Conservation (phyloP, 2,329 filamentous ascomycete genomes). For the Dactylellina cionopaga region DNA sequence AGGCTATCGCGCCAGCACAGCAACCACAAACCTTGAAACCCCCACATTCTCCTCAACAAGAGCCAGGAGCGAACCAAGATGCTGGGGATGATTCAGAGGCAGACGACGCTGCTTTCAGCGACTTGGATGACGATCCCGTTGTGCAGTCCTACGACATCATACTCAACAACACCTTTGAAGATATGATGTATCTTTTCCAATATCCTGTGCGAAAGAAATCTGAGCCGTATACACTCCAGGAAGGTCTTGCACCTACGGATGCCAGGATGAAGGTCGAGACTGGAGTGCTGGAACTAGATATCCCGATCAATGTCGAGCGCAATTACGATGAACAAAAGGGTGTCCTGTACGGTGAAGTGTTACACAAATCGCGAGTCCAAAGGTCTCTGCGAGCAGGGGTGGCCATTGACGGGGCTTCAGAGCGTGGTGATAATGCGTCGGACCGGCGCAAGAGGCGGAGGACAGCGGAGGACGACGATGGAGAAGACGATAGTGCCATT, state of each 20-base stretch:
- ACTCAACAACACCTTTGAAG: constrained; percentile 78
- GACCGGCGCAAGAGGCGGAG: constrained; percentile 58
- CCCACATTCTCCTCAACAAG: background rate
- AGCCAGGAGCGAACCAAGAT: no score
- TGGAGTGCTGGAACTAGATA: constrained; percentile 89
- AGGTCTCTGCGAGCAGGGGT: constrained; percentile 57
- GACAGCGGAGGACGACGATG: constrained; percentile 62
- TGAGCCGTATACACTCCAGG: constrained; percentile 70
- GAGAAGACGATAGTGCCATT: constrained; percentile 61
- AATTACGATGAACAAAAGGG: constrained; percentile 89
- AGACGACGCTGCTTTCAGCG: constrained; percentile 31
- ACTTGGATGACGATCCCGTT: constrained; percentile 71
- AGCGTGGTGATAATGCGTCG: constrained; percentile 57
- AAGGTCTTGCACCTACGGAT: constrained; percentile 71
- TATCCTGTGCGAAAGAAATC: constrained; percentile 80
- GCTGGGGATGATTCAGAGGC: constrained; percentile 24
- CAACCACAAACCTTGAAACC: background rate
- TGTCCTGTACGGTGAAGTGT: constrained; percentile 80
- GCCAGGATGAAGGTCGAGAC: constrained; percentile 83
- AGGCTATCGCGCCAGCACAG: background rate
- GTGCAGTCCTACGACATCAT: constrained; percentile 83
- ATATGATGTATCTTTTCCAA: constrained; percentile 82
- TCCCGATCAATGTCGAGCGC: constrained; percentile 77
- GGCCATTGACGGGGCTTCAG: constrained; percentile 59
- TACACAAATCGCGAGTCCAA: constrained; percentile 67